Evolutionary conservation across 2,329 filamentous ascomycete species (phyloP), one percentile per base, ranked within the genome.

Genomic region (Phaeoacremonium minimum): DNA sequence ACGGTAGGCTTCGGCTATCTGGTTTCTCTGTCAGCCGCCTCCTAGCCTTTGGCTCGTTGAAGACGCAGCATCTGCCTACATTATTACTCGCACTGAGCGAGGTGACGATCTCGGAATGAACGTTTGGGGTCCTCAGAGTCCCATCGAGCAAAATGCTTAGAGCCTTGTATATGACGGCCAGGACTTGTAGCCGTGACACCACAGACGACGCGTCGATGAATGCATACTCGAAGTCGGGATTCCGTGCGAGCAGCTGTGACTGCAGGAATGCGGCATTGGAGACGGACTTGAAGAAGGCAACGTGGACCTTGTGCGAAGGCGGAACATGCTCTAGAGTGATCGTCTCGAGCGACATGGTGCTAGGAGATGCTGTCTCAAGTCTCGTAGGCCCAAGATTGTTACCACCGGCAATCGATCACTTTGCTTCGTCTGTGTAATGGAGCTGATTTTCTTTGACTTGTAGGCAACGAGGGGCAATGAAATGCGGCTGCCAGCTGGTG

Each of bases 1-100:
- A 19, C 87, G 83, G 62, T 97, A 97, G 1, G 89, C 83, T 49
- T 96, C 90, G 35, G 88, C 78, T 53, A 98, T 97, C 88, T 94
- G 48, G 32, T 45, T 46, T 33, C 22, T 26, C 22, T 26, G n/a
- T 26, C 22, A 15, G 9, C 14, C 13, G 6, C 14, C 8, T n/a
- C n/a, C 5, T 7, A 17, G 1, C 14, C 9, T 28, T 22, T n/a
- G n/a, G n/a, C n/a, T n/a, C n/a, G n/a, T n/a, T n/a, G n/a, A n/a
- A n/a, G n/a, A n/a, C n/a, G n/a, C n/a, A n/a, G n/a, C n/a, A n/a
- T n/a, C n/a, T n/a, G n/a, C 68, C 41, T 58, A 88, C 86, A 58
- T 95, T 95, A 57, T 88, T 91, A 44, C 85, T 89, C 1, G 85
- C 75, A 41, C 82, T 90, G 30, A 96, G 67, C 4, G 80, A 81